phyloP scores from a whole-genome alignment of 1,139 yeast species.

The Suhomyces bokatorum region DNA sequence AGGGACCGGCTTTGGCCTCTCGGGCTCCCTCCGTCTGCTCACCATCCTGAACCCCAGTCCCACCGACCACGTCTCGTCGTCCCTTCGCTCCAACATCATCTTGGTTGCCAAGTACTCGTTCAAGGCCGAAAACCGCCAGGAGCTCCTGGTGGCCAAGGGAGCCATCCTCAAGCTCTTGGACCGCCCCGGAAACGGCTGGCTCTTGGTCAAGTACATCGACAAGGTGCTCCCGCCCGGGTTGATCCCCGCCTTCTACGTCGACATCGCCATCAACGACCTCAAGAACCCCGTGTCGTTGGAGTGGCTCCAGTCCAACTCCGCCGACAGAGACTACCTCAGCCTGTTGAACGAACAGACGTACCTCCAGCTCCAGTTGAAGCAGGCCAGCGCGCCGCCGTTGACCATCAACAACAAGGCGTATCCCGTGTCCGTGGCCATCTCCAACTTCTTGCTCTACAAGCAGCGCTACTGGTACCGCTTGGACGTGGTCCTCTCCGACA shows the following conservation, averaged over 20 bases:
- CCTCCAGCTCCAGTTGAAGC: conserved; percentile 24
- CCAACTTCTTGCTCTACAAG: conserved; percentile 36
- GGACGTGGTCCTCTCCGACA: conserved; percentile 37
- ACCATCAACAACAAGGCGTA: conserved; percentile 35
- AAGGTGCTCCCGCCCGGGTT: conserved; percentile 38
- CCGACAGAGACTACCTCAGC: conserved; percentile 4
- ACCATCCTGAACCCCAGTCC: conserved; percentile 24
- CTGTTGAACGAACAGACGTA: conserved; percentile 19
- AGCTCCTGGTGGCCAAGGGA: conserved; percentile 39
- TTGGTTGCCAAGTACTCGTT: conserved; percentile 41
- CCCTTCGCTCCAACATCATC: conserved; percentile 34
- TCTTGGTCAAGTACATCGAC: conserved; percentile 45
- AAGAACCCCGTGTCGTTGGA: conserved; percentile 37
- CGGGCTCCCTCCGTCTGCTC: conserved; percentile 17
- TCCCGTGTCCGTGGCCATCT: conserved; percentile 34
- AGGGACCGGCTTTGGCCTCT: conserved; percentile 7
- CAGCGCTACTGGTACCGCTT: conserved; percentile 46
- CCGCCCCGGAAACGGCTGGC: conserved; percentile 44
- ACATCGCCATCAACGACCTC: conserved; percentile 45
- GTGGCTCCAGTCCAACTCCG: conserved; percentile 32
- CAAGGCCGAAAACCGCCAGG: conserved; percentile 34
- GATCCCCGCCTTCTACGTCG: conserved; percentile 47
- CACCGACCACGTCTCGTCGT: conserved; percentile 14
- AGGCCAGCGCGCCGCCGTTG: conserved; percentile 22
- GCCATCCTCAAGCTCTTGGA: conserved; percentile 43